phyloP scores from a whole-genome alignment of 441 rosid genomes.

The Adansonia madagascariensis region DNA sequence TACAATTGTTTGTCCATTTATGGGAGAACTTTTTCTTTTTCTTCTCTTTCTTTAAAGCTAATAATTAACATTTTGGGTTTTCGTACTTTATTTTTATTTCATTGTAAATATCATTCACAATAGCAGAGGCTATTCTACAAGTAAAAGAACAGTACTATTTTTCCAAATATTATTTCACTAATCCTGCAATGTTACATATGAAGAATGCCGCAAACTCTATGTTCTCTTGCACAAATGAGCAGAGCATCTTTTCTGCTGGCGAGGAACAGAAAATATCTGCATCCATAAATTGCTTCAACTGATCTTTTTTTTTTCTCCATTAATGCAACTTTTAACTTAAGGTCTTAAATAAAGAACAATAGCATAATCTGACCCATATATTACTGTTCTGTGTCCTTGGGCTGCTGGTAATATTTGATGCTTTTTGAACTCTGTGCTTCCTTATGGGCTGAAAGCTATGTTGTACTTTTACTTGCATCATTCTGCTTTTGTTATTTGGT shows the following conservation, averaged over 20 bases:
- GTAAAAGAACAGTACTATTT: neutral
- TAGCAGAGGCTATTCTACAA: neutral
- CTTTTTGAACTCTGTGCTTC: neutral
- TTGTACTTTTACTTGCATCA: neutral
- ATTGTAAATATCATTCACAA: neutral
- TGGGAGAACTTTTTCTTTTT: neutral
- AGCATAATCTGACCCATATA: neutral
- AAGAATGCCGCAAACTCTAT: neutral
- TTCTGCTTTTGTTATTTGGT: neutral
- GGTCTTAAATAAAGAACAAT: neutral
- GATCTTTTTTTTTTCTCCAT: neutral
- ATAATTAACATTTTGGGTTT: neutral
- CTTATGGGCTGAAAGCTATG: slow-evolving; percentile 2
- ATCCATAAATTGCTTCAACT: neutral
- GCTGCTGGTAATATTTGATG: neutral
- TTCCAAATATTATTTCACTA: neutral
- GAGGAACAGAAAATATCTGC: neutral
- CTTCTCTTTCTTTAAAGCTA: neutral
- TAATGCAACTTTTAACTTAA: neutral
- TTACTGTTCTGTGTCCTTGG: neutral
- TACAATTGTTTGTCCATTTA: neutral
- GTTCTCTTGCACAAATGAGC: slow-evolving; percentile 9
- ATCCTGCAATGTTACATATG: neutral
- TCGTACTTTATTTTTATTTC: neutral
- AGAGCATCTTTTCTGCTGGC: slow-evolving; percentile 1